Evolutionary conservation across 2,329 filamentous ascomycete genomes (phyloP).

Genomic region (Pseudogymnoascus sp.): DNA sequence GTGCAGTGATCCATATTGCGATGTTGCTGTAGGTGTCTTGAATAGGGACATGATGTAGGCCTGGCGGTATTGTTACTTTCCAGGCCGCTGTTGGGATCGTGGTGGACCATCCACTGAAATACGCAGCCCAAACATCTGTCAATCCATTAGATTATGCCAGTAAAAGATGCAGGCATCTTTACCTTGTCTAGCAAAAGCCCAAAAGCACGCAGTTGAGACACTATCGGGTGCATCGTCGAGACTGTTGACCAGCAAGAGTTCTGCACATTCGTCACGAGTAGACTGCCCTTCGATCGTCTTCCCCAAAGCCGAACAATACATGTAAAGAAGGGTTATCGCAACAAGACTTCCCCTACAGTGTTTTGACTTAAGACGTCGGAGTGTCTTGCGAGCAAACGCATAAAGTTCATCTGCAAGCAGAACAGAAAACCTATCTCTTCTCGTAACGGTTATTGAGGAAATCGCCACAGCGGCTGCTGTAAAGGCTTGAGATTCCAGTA

Average conservation of each 20-base stretch:
- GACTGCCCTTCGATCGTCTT: background rate
- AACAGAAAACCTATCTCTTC: background rate
- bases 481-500: background rate
- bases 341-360: background rate
- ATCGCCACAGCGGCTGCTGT: background rate
- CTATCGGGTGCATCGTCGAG: background rate
- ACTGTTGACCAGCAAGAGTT: background rate
- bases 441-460: background rate
- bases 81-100: background rate
- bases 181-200: conserved; percentile 12
- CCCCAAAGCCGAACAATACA: background rate
- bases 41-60: background rate
- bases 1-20: conserved; percentile 10
- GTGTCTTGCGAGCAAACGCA: background rate
- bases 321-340: background rate
- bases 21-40: conserved; percentile 11
- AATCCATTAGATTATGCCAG: background rate
- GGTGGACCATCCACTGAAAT: background rate
- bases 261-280: background rate
- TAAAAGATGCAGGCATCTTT: background rate
- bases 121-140: conserved; percentile 9
- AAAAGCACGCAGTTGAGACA: conserved; percentile 6
- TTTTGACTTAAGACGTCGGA: background rate
- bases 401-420: background rate
- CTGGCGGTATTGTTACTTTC: background rate